phyloP scores from a whole-genome alignment of 1,284 basidiomycete genomes.

The Trichosporon sp. region DNA sequence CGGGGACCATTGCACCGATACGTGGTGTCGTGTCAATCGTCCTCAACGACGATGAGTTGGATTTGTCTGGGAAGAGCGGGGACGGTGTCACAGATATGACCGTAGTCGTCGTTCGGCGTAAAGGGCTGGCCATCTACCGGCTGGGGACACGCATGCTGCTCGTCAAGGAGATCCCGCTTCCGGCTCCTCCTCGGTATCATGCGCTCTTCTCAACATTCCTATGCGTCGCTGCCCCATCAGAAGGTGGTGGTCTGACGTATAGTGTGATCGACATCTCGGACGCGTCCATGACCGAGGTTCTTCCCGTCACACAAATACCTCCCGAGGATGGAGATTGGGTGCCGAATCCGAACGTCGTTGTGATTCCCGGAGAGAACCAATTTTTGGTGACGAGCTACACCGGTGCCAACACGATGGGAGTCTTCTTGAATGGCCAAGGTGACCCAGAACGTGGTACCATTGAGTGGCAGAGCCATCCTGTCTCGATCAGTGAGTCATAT shows the following conservation, averaged over 20 bases:
- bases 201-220: constrained; percentile 62
- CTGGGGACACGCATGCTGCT: constrained; percentile 59
- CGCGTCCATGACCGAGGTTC: constrained; percentile 61
- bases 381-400: constrained; percentile 58
- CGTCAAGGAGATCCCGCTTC: constrained; percentile 73
- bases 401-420: constrained; percentile 65
- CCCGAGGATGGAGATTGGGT: constrained; percentile 34
- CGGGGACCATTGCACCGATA: constrained; percentile 61
- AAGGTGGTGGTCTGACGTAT: constrained; percentile 57
- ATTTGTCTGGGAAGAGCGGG: constrained; percentile 54
- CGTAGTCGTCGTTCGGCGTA: constrained; percentile 70
- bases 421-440: constrained; percentile 75
- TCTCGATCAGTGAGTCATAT: constrained; percentile 61
- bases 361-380: constrained; percentile 64
- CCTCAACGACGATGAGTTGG: constrained; percentile 64
- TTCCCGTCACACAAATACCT: constrained; percentile 69
- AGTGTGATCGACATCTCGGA: constrained; percentile 68
- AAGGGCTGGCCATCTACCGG: constrained; percentile 61
- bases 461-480: constrained; percentile 72
- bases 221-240: constrained; percentile 57
- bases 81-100: constrained; percentile 58
- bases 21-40: constrained; percentile 71
- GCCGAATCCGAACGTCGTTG: constrained; percentile 64
- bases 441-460: constrained; percentile 84
- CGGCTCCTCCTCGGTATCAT: constrained; percentile 58